These are phyloP conservation scores for Fusarium citri DNA, from an alignment of 2,329 filamentous ascomycete species.

Conservation along the genomic window DNA sequence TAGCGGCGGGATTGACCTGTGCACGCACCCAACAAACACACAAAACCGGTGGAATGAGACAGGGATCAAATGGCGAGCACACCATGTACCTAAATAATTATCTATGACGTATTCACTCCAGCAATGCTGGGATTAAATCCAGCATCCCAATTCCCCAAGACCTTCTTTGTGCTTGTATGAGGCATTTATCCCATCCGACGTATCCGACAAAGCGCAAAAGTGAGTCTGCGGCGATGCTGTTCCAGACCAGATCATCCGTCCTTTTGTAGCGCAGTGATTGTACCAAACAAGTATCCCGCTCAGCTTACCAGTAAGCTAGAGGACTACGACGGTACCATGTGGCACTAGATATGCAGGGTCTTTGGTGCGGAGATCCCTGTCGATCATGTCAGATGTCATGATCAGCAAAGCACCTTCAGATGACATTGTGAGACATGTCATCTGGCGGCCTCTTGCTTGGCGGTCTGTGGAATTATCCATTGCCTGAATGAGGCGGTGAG, in stretches of 20 bases:
- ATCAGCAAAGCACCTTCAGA: neutral
- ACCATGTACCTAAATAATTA: neutral
- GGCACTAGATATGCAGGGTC: constrained; percentile 5
- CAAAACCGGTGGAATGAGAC: neutral
- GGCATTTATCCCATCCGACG: constrained; percentile 17
- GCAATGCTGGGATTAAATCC: neutral
- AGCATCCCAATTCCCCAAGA: neutral
- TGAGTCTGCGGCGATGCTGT: constrained; percentile 8
- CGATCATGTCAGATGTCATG: neutral
- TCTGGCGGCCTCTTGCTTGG: neutral
- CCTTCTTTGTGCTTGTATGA: neutral
- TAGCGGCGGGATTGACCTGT: constrained; percentile 8
- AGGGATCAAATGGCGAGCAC: neutral
- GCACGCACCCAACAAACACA: neutral
- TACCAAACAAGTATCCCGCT: constrained; percentile 13
- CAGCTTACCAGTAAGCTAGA: constrained; percentile 5
- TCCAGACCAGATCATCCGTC: constrained; percentile 19
- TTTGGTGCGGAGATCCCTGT: constrained; percentile 20
- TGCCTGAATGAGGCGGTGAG: neutral
- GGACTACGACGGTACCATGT: constrained; percentile 18
- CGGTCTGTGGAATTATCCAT: neutral
- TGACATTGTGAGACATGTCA: neutral
- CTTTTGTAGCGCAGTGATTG: constrained; percentile 23
- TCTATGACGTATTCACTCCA: neutral
- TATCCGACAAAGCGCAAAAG: neutral